Conservation (phyloP, 2,329 filamentous ascomycete genomes). For the Ophiocordyceps camponoti-saundersi region DNA sequence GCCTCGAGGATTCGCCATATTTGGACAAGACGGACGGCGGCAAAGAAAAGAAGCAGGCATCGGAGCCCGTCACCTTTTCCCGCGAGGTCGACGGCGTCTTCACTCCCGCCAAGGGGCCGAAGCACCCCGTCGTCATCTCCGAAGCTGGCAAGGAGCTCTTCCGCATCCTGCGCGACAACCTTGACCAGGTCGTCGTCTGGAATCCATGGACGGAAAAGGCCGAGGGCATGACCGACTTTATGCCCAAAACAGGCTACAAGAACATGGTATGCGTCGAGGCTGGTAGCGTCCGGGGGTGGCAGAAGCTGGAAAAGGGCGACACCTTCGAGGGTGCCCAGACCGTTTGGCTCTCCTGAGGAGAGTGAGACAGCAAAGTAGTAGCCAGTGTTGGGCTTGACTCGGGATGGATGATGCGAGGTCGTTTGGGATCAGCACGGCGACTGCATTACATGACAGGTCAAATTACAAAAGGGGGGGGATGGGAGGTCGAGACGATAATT, state of each 20-base stretch:
- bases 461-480: background rate
- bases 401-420: background rate
- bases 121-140: conserved; percentile 38
- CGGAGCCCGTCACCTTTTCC: conserved; percentile 48
- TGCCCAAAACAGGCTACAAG: conserved; percentile 76
- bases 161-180: conserved; percentile 65
- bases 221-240: conserved; percentile 68
- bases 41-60: conserved; percentile 46
- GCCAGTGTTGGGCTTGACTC: background rate
- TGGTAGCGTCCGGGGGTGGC: conserved; percentile 67
- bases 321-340: conserved; percentile 46
- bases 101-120: conserved; percentile 46
- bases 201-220: conserved; percentile 90
- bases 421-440: background rate
- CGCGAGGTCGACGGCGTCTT: conserved; percentile 83
- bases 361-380: background rate
- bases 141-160: conserved; percentile 49
- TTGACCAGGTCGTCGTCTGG: conserved; percentile 86
- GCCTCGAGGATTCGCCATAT: conserved; percentile 62
- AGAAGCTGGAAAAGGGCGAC: conserved; percentile 66
- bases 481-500: background rate
- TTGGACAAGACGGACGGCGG: conserved; percentile 64
- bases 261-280: conserved; percentile 92
- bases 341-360: conserved; percentile 21
- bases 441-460: too few relatives aligned